A percentile compares a stretch with the other conserved stretches of the same genome.
Conservation (phyloP, 2,329 filamentous ascomycete species). For the Exophiala alcalophila region DNA sequence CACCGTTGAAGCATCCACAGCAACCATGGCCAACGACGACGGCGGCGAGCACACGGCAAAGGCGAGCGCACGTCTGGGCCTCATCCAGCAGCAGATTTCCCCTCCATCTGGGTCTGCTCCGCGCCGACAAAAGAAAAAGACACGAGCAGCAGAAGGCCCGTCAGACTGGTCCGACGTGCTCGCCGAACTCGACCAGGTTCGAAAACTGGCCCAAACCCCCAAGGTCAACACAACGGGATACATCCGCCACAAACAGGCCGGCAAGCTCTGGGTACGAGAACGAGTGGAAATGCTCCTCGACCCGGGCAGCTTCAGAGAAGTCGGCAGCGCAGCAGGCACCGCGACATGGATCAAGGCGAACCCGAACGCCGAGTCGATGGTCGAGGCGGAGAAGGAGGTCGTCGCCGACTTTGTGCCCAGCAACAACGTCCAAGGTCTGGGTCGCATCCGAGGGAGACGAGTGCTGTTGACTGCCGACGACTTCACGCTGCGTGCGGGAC, state of each 20-base stretch:
- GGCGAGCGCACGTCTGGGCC: not conserved
- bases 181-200: slow-evolving; percentile 53
- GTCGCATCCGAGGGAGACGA: slow-evolving; percentile 37
- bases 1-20: too few species aligned
- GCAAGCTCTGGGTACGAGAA: slow-evolving; percentile 65
- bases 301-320: slow-evolving; percentile 54
- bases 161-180: slow-evolving; percentile 62
- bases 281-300: slow-evolving; percentile 59
- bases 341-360: slow-evolving; percentile 50
- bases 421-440: slow-evolving; percentile 58
- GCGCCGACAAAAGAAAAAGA: slow-evolving; percentile 8
- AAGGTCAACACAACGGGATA: slow-evolving; percentile 56
- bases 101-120: not conserved
- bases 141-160: slow-evolving; percentile 35
- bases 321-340: slow-evolving; percentile 59
- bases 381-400: slow-evolving; percentile 41
- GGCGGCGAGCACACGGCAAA: not conserved
- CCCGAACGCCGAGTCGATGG: slow-evolving; percentile 28
- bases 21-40: slow-evolving; percentile 1
- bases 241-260: slow-evolving; percentile 60
- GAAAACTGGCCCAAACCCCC: slow-evolving; percentile 54
- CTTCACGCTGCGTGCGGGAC: slow-evolving; percentile 61
- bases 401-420: slow-evolving; percentile 54
- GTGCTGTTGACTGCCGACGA: slow-evolving; percentile 63
- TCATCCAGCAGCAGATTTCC: slow-evolving; percentile 1